phyloP scores from a whole-genome alignment of 495 filamentous ascomycete genomes.

The Tuber borchii region DNA sequence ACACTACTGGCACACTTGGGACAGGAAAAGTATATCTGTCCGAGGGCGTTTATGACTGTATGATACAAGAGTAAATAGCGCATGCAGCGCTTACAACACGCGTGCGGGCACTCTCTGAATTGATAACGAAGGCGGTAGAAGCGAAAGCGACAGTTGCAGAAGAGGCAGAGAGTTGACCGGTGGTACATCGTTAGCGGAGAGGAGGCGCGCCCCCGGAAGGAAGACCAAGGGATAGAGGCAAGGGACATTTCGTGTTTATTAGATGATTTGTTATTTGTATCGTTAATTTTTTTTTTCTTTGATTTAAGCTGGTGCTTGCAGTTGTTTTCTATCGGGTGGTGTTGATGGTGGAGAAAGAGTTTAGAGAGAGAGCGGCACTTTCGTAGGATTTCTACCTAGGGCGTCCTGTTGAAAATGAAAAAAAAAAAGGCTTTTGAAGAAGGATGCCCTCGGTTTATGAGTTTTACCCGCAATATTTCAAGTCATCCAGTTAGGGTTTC shows the following conservation, averaged over 20 bases:
- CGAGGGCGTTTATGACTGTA: background rate
- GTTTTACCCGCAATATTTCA: too few relatives aligned
- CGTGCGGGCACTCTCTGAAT: background rate
- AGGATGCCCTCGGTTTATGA: too few relatives aligned
- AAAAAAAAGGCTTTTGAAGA: too few relatives aligned
- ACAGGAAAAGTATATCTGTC: background rate
- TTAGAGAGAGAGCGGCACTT: too few relatives aligned
- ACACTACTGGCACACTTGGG: background rate
- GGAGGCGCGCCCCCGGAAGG: background rate
- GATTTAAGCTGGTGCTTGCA: too few relatives aligned
- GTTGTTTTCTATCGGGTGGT: too few relatives aligned
- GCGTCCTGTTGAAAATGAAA: too few relatives aligned
- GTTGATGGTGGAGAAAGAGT: too few relatives aligned
- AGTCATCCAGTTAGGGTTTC: too few relatives aligned
- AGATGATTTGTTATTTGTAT: too few relatives aligned
- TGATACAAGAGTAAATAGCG: background rate
- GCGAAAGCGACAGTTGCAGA: background rate
- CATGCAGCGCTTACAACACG: background rate
- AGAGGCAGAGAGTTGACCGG: background rate
- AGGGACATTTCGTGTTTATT: background rate
- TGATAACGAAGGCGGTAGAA: background rate
- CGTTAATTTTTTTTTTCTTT: too few relatives aligned
- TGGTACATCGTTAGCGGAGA: background rate
- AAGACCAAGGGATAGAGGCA: background rate
- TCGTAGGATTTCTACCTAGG: too few relatives aligned